Percentiles rank a stretch among this genome's conserved stretches.
These are phyloP conservation scores for Glaciozyma martinii DNA, from an alignment of 768 basidiomycete genomes.

Conservation along the genomic window DNA sequence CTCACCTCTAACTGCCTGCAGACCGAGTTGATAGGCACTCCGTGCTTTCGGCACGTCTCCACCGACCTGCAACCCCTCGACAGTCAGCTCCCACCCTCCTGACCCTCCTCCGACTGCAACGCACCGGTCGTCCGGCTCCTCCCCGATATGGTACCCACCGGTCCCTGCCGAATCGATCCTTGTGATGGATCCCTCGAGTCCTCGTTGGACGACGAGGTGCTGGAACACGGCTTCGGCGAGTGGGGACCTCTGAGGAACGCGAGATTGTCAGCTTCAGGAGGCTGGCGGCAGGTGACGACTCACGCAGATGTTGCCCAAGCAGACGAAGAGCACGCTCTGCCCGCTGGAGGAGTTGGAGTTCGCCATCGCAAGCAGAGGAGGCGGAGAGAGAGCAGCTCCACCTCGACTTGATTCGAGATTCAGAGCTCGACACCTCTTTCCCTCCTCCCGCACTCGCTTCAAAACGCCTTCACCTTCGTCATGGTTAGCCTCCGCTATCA, in stretches of 20 bases:
- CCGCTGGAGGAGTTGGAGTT: no score
- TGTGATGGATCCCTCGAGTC: not conserved
- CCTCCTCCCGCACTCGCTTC: no score
- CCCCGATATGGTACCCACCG: constrained; percentile 70
- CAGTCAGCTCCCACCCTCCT: no score
- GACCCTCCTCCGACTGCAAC: no score
- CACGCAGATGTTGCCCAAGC: constrained; percentile 3
- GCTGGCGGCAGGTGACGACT: no score
- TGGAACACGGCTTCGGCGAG: constrained; percentile 40
- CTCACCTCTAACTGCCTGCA: constrained; percentile 47
- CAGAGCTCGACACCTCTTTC: no score
- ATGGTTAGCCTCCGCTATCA: no score
- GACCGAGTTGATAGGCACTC: constrained; percentile 6
- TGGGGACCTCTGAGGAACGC: not conserved
- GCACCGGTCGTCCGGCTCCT: constrained; percentile 59
- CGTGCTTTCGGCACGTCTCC: constrained; percentile 47
- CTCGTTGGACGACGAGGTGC: constrained; percentile 17
- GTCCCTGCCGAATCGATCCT: constrained; percentile 42
- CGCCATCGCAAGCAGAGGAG: no score
- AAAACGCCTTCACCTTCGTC: no score
- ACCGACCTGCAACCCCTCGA: constrained; percentile 48
- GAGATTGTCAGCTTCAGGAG: no score
- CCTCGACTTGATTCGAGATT: no score
- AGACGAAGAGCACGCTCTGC: not conserved
- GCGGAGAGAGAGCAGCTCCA: no score